These are phyloP conservation scores for Malus hybrid DNA, from an alignment of 331 rosid species.

Conservation along the genomic window DNA sequence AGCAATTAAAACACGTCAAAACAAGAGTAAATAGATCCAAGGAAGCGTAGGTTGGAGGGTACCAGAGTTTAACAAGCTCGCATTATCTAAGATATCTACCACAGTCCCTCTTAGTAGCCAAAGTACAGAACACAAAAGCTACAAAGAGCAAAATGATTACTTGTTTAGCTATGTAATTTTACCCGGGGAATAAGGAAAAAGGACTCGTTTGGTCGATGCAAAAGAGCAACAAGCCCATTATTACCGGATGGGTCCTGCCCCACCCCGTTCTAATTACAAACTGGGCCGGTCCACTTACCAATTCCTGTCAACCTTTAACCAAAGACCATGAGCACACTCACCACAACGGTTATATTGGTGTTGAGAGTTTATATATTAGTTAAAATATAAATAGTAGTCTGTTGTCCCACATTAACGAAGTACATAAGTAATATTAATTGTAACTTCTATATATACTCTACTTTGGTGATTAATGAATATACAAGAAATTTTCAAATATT, in stretches of 20 bases:
- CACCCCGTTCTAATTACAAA: too few species aligned
- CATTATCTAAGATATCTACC: not conserved
- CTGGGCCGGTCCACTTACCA: not conserved
- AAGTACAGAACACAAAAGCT: not conserved
- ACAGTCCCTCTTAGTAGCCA: not conserved
- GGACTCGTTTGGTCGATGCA: constrained; percentile 85
- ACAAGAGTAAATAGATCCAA: constrained; percentile 6
- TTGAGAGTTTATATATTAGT: not conserved
- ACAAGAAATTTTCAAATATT: too few species aligned
- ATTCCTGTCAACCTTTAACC: not conserved
- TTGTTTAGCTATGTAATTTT: not conserved
- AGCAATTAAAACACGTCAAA: constrained; percentile 9
- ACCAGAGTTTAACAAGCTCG: not conserved
- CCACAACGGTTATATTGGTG: not conserved
- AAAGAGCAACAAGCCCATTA: constrained; percentile 65
- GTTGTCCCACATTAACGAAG: fast-evolving
- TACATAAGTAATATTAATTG: too few species aligned
- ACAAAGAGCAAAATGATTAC: not conserved
- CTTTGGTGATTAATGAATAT: too few species aligned
- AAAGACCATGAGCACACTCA: not conserved
- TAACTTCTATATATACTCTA: too few species aligned
- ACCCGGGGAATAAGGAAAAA: constrained; percentile 86
- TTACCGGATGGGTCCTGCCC: too few species aligned
- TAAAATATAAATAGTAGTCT: too few species aligned
- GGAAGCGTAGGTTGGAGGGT: constrained; percentile 16